phyloP scores from a whole-genome alignment of 2,329 filamentous ascomycete genomes.

The Dichotomopilus funicola region DNA sequence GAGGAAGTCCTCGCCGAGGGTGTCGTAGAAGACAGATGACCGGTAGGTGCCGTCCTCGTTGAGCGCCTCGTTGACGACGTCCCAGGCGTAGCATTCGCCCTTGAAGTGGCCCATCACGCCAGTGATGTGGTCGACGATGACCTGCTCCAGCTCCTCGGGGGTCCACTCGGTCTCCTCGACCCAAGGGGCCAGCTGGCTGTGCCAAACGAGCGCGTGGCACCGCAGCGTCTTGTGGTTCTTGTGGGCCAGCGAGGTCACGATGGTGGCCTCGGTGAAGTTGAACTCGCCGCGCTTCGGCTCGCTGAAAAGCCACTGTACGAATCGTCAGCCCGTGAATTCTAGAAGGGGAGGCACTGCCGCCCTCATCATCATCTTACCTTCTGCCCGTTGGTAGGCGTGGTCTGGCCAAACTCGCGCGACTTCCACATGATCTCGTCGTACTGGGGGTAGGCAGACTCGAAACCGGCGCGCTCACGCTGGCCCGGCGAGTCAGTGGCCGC shows the following conservation, averaged over 20 bases:
- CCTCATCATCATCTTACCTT: slow-evolving; percentile 25
- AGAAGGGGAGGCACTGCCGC: not conserved
- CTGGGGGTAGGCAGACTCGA: slow-evolving; percentile 42
- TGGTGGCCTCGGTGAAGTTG: slow-evolving; percentile 54
- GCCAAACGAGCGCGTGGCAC: slow-evolving; percentile 50
- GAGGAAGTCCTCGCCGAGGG: slow-evolving; percentile 47
- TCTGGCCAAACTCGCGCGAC: slow-evolving; percentile 52
- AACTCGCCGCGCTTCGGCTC: slow-evolving; percentile 53
- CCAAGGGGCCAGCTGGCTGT: slow-evolving; percentile 47
- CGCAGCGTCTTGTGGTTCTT: slow-evolving; percentile 42
- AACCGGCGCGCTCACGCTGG: slow-evolving; percentile 38
- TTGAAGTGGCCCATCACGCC: slow-evolving; percentile 42
- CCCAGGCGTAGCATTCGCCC: slow-evolving; percentile 48
- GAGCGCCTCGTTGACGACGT: slow-evolving; percentile 53
- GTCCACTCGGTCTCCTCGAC: slow-evolving; percentile 41
- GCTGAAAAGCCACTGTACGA: slow-evolving; percentile 45
- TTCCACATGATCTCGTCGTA: slow-evolving; percentile 51
- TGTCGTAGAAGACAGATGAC: slow-evolving; percentile 42
- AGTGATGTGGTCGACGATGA: slow-evolving; percentile 48
- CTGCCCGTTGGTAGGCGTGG: slow-evolving; percentile 55
- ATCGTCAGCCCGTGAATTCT: not conserved
- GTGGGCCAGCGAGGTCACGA: slow-evolving; percentile 38
- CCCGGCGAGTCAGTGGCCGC: slow-evolving; percentile 51
- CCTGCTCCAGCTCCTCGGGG: slow-evolving; percentile 42
- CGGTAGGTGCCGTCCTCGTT: slow-evolving; percentile 48